Conservation (phyloP, 2,329 filamentous ascomycete species). For the Fusarium nelsonii region DNA sequence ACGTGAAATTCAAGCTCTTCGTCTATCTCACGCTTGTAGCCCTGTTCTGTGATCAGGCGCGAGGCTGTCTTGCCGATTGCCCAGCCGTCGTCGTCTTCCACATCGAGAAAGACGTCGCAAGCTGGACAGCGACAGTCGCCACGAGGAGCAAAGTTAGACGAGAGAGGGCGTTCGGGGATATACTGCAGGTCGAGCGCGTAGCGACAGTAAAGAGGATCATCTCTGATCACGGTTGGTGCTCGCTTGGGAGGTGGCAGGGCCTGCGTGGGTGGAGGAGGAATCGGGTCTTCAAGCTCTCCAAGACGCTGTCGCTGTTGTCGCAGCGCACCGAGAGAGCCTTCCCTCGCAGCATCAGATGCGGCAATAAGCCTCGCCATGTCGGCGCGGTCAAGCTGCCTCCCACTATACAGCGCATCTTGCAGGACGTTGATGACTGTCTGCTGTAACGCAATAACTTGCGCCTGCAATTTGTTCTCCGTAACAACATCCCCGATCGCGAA, state of each 20-base stretch:
- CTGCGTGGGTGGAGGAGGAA: background rate
- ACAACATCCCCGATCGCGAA: constrained; percentile 45
- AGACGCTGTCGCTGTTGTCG: constrained; percentile 42
- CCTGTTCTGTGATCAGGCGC: constrained; percentile 21
- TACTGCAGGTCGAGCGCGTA: constrained; percentile 45
- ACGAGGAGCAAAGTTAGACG: constrained; percentile 32
- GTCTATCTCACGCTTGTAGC: constrained; percentile 39
- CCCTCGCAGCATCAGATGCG: constrained; percentile 43
- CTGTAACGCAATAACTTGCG: constrained; percentile 45
- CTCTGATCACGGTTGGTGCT: constrained; percentile 15
- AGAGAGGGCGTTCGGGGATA: constrained; percentile 24
- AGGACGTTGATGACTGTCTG: constrained; percentile 47
- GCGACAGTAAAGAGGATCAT: constrained; percentile 40
- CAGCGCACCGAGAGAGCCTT: constrained; percentile 39
- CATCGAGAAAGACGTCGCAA: constrained; percentile 33
- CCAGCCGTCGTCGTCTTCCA: constrained; percentile 42
- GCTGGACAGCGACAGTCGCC: constrained; percentile 38
- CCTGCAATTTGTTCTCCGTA: constrained; percentile 45
- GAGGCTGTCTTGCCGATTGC: constrained; percentile 37
- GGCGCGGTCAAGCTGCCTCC: constrained; percentile 37
- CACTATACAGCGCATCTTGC: constrained; percentile 41
- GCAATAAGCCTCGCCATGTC: constrained; percentile 45
- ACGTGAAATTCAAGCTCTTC: constrained; percentile 44
- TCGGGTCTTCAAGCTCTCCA: constrained; percentile 16
- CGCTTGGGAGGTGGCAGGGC: constrained; percentile 1